These are phyloP conservation scores for Mesotaenium endlicherianum DNA, from an alignment of 139 green algal species.

Conservation along the genomic window DNA sequence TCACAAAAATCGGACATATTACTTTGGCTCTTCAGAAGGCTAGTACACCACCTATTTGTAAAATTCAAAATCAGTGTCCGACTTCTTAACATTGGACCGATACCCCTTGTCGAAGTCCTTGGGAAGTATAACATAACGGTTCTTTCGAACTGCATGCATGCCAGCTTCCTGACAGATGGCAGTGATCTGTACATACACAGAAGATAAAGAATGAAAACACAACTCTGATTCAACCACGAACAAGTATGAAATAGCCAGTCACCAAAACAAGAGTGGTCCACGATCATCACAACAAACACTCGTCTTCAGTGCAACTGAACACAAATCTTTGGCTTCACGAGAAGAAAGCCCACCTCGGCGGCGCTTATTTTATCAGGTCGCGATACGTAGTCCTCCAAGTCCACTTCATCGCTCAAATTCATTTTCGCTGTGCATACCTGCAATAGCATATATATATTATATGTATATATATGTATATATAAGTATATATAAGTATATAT, in stretches of 20 bases:
- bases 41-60: constrained; percentile 74
- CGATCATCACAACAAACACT: no score
- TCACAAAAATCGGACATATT: no score
- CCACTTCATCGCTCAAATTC: constrained; percentile 97
- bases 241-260: no score
- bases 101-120: constrained; percentile 99
- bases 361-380: constrained; percentile 97
- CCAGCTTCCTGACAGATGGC: constrained; percentile 80
- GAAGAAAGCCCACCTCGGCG: constrained; percentile 75
- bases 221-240: no score
- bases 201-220: neutral
- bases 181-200: constrained; percentile 47
- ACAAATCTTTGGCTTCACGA: no score
- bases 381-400: constrained; percentile 97
- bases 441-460: constrained; percentile 2
- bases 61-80: constrained; percentile 90
- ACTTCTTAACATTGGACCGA: constrained; percentile 91
- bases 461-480: no score
- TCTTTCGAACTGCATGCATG: constrained; percentile 92
- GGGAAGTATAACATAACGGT: constrained; percentile 96
- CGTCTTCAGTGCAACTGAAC: no score
- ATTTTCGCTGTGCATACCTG: constrained; percentile 96
- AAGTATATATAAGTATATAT: no score
- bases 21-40: neutral
- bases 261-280: no score